Evolutionary conservation across 257 asterid genomes (phyloP), one percentile per base, ranked within the genome.

Genomic region (Solanum sitiens): DNA sequence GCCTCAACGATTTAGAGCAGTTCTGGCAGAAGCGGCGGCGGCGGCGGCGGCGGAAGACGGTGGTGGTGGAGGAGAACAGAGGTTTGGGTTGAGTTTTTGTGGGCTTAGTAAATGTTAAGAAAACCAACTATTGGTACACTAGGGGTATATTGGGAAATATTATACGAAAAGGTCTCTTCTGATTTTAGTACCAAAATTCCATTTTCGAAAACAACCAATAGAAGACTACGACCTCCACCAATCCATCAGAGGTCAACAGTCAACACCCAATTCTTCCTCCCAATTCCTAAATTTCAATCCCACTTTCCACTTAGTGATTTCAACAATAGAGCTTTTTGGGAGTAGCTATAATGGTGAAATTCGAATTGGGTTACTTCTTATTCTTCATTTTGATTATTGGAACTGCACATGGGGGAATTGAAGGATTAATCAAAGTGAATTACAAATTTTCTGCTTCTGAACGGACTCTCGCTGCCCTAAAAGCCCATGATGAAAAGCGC

Each of bases 401-500:
- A 9, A 50, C 61, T 42, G 88, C 25, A 30, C 35, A 30, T 72
- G 88, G 85, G 21, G 84, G 59, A 73, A 87, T 91, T 90, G 88
- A 35, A 50, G 92, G 95, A 56, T 93, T 93, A 12, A 93, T 97
- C 88, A 89, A 90, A 87, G 99, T 97, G 82, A 93, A 92, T 88
- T 95, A 94, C 93, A 97, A 94, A 86, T 97, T 94, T 91, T 89
- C 96, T 23, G 99, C 95, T 75, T 89, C 92, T 59, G 96, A 90
- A 90, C 92, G 96, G 85, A 91, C 92, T 85, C 96, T 97, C 72
- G 91, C 94, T 87, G 97, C 95, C 87, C 94, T 97, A 35, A 94
- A 93, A 90, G 98, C 98, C 27, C 99, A 97, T 89, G 99, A 97
- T 86, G 94, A 90, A 89, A 87, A 93, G 25, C 98, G 99, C 67